Percentiles rank a stretch among this genome's conserved stretches.
Evolutionary conservation across 2,329 filamentous ascomycete species (phyloP).

Genomic region (Chaetomiaceae sp.): DNA sequence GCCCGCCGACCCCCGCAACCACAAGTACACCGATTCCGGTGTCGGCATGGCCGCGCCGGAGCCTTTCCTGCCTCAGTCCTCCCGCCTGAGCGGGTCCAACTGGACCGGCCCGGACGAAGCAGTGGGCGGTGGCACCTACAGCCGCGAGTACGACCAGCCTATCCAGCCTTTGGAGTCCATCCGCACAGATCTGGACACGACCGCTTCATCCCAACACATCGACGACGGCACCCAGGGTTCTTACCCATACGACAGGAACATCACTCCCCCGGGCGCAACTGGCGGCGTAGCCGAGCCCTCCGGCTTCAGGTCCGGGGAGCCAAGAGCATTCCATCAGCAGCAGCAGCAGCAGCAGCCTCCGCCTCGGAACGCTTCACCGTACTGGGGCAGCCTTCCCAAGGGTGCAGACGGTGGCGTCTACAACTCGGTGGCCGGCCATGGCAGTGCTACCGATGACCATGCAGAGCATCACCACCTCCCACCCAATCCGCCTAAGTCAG

Average conservation of each 20-base stretch:
- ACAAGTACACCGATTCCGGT: conserved; percentile 17
- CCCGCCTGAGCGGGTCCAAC: not conserved
- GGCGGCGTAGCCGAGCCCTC: too few species aligned
- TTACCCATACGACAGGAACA: too few species aligned
- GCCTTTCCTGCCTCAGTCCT: not conserved
- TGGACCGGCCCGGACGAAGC: conserved; percentile 8
- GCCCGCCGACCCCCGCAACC: conserved; percentile 15
- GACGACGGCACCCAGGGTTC: too few species aligned
- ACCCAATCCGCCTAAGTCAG: conserved; percentile 2
- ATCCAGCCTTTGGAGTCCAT: not conserved
- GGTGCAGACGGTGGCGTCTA: conserved; percentile 17
- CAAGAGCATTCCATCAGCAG: too few species aligned
- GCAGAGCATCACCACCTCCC: conserved; percentile 3
- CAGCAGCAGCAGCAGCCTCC: too few species aligned
- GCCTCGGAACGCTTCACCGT: conserved; percentile 8
- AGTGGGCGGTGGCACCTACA: conserved; percentile 15
- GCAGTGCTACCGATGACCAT: conserved; percentile 6
- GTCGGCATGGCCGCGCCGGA: conserved; percentile 10
- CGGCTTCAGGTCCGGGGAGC: too few species aligned
- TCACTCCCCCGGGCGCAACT: too few species aligned
- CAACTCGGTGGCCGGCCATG: conserved; percentile 20
- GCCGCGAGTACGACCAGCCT: not conserved
- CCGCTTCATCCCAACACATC: not conserved
- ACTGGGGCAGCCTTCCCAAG: conserved; percentile 23
- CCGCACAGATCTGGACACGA: not conserved